Evolutionary conservation across 2,329 filamentous ascomycete genomes (phyloP), one percentile per base, ranked within the genome.

Genomic region (Penicillium italicum): DNA sequence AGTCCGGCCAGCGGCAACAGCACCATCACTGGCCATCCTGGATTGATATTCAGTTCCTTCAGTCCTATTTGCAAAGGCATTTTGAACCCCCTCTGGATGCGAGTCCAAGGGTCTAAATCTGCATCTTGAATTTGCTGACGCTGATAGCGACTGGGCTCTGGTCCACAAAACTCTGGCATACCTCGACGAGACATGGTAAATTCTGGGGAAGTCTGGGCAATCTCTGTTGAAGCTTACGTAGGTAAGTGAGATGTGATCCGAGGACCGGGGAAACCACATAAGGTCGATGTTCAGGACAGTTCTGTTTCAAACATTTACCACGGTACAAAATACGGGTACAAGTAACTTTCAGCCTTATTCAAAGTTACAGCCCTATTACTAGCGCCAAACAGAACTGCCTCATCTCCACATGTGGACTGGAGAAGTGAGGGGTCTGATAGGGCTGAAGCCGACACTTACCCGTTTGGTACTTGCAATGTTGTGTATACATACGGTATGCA

Each of bases 361-460:
- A 41, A 24, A 30, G 26, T 53, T 34, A 41, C 38, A 55, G 52
- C 53, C 53, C 38, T 55, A 51, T 55, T 55, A 51, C 53, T 51
- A 55, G 53, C 41, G 53, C 41, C 20, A 54, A 50, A 49, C 34
- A 12, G 11, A 11, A 14, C 7, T 26, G 33, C 5, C 10, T 33
- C 16, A 26, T 20, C 20, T n/a, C 48, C 46, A 49, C 26, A 28
- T 28, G 26, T 28, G 26, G 26, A 28, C 46, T n/a, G 11, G 5
- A 9, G 18, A 16, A 30, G n/a, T n/a, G n/a, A 10, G 6, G 22
- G 22, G n/a, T 28, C 8, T 16, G 16, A 22, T 55, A 55, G 53
- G 53, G 53, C 53, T 55, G 53, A 55, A 20, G 26, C 38, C n/a
- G n/a, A 28, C 16, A 47, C 33, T 53, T 50, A 50, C n/a, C 45